phyloP scores from a whole-genome alignment of 2,329 filamentous ascomycete genomes.

The Xylariaceae sp. region DNA sequence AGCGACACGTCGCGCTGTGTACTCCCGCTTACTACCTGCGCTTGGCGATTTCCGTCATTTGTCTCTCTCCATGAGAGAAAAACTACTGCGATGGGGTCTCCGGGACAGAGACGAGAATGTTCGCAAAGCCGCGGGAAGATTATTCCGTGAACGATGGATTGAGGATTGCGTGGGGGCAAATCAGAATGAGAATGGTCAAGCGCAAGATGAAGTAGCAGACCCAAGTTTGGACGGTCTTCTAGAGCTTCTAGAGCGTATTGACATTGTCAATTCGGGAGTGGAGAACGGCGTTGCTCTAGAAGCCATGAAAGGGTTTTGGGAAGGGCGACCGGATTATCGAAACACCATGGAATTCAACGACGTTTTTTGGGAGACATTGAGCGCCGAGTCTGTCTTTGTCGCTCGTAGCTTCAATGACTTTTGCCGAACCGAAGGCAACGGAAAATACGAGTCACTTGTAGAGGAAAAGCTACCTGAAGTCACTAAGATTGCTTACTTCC shows the following conservation, averaged over 20 bases:
- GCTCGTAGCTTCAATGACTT: conserved; percentile 93
- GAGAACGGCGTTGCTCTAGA: conserved; percentile 89
- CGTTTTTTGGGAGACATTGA: conserved; percentile 75
- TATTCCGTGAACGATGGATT: conserved; percentile 97
- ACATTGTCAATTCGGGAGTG: conserved; percentile 84
- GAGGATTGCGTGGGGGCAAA: conserved; percentile 80
- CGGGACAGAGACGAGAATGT: conserved; percentile 93
- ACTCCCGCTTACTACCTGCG: conserved; percentile 80
- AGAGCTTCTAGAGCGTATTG: conserved; percentile 89
- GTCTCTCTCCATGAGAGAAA: conserved; percentile 91
- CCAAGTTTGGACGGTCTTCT: conserved; percentile 80
- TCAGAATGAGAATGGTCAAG: conserved; percentile 57
- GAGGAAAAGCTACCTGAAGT: conserved; percentile 97
- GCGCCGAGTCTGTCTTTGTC: conserved; percentile 85
- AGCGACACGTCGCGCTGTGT: conserved; percentile 78
- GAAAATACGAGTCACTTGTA: conserved; percentile 70
- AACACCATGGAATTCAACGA: conserved; percentile 71
- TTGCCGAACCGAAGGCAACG: conserved; percentile 71
- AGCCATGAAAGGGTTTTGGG: conserved; percentile 96
- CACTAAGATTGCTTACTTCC: conserved; percentile 81
- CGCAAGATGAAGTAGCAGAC: conserved; percentile 53
- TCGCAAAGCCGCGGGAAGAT: conserved; percentile 80
- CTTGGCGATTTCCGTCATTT: conserved; percentile 93
- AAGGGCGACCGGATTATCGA: conserved; percentile 79
- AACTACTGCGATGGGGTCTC: conserved; percentile 90